These are phyloP conservation scores for Takakia lepidozioides DNA, from an alignment of 225 moss, liverwort and hornwort genomes.

Conservation along the genomic window DNA sequence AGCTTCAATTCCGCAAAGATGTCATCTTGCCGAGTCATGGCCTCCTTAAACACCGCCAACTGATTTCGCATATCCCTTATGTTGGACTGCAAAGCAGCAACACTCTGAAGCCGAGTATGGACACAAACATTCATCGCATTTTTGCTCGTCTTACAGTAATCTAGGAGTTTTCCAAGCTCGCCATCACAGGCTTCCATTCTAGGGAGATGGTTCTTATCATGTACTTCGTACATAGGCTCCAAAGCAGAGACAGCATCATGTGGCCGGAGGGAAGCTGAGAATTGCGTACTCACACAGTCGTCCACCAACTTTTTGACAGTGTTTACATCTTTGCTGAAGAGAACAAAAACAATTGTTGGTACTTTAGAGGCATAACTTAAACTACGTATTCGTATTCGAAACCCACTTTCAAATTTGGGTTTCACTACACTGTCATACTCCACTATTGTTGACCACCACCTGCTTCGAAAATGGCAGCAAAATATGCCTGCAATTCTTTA, in stretches of 20 bases:
- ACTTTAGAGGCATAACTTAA: too few species aligned
- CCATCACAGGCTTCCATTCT: slow-evolving; percentile 65
- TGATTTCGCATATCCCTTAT: slow-evolving; percentile 90
- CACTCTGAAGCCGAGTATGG: slow-evolving; percentile 77
- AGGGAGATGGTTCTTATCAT: slow-evolving; percentile 74
- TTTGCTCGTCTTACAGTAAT: slow-evolving; percentile 86
- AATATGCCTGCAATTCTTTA: too few species aligned
- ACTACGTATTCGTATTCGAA: too few species aligned
- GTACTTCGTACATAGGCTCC: slow-evolving; percentile 82
- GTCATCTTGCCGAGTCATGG: slow-evolving; percentile 72
- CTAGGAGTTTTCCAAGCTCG: slow-evolving; percentile 69
- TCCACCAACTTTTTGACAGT: slow-evolving; percentile 95
- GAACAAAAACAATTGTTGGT: not conserved
- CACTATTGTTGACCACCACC: too few species aligned
- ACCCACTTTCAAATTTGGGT: too few species aligned
- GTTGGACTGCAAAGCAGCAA: slow-evolving; percentile 88
- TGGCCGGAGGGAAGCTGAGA: slow-evolving; percentile 73
- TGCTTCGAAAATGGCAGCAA: too few species aligned
- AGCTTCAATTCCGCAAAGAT: slow-evolving; percentile 71
- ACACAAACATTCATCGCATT: slow-evolving; percentile 84
- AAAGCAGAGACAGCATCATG: slow-evolving; percentile 97
- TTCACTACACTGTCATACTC: too few species aligned
- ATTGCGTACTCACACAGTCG: slow-evolving; percentile 77
- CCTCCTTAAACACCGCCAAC: slow-evolving; percentile 87
- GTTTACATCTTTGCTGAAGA: slow-evolving; percentile 90